Base-by-base conservation (phyloP, 2,329 filamentous ascomycete genomes). In the Mycosphaerella arachidis region DNA sequence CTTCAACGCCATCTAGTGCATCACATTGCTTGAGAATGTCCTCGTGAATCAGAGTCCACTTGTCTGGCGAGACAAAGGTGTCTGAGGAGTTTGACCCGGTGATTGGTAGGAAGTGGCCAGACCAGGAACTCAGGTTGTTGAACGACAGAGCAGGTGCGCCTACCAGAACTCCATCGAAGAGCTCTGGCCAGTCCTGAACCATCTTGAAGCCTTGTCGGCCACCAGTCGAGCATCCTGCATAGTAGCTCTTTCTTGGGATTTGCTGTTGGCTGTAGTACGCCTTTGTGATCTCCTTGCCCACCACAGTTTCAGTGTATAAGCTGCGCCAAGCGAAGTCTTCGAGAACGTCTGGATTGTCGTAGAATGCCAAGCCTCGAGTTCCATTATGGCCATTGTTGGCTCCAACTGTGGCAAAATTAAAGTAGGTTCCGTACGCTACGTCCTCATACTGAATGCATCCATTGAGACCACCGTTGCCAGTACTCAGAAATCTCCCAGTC, bases 1-100 rank as follows among this genome's bases (percentile, higher is more conserved):
- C 81, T 3, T 66, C 66, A 6, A 73, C 73, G 12, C 78, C 78
- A 61, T 82, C 81, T 1, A 80, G 68, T 0, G 60, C 63, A 62
- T 82, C 80, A 63, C 81, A 83, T 63, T 82, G 79, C 7, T 73
- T 71, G 30, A 82, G 60, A 16, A 79, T 70, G 31, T 78, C 76
- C 6, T 67, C 50, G 52, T 78, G 73, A 16, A 80, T 76, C 0
- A 72, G 63, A 1, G 69, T 63, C 78, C 78, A 81, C 29, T 74
- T 63, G 5, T 67, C 59, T 8, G 62, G 37, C 0, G 73, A 64
- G 18, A 80, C 68, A 63, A 76, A 79, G 3, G 67, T 78, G 48
- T 63, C 69, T 50, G 68, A 78, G 18, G 63, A 73, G 30, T 70
- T 66, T 6, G 73, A 53, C 8, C 76, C 75, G 0, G 73, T 76